Evolutionary conservation across 345 rosid species (phyloP).

Genomic region (Carallia brachiata): DNA sequence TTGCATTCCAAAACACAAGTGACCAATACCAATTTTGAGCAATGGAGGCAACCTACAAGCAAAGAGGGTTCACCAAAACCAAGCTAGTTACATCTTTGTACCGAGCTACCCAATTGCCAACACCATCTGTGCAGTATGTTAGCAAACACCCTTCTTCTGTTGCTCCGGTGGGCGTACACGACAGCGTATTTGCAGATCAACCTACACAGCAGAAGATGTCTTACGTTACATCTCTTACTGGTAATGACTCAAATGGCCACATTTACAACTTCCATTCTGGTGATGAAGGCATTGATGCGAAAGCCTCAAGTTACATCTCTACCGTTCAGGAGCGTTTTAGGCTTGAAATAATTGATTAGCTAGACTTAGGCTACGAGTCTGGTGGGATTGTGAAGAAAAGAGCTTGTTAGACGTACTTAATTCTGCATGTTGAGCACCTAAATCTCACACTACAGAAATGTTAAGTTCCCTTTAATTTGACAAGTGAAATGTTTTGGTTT

Average conservation of each 20-base stretch:
- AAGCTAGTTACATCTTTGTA: slow-evolving; percentile 10
- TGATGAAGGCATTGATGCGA: slow-evolving; percentile 11
- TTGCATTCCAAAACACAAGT: neutral
- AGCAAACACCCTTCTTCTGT: neutral
- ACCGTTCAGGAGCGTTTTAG: slow-evolving; percentile 6
- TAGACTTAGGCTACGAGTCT: too few relatives aligned
- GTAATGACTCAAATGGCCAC: too few relatives aligned
- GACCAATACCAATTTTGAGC: neutral
- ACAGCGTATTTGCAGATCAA: neutral
- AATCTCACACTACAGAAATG: too few relatives aligned
- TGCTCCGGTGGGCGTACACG: neutral
- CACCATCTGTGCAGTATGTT: neutral
- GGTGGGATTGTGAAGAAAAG: too few relatives aligned
- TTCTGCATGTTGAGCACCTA: too few relatives aligned
- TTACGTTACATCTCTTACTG: neutral
- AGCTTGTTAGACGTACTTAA: too few relatives aligned
- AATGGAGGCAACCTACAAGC: slow-evolving; percentile 13
- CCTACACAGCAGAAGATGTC: neutral
- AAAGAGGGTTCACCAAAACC: slow-evolving; percentile 3
- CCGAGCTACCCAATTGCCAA: slow-evolving; percentile 14
- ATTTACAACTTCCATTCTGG: too few relatives aligned
- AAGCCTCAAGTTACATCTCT: slow-evolving; percentile 9
- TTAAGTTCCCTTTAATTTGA: too few relatives aligned
- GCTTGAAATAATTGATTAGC: neutral
- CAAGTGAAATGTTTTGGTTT: too few relatives aligned